Conservation (phyloP, 257 asterid genomes). For the Solanum etuberosum region DNA sequence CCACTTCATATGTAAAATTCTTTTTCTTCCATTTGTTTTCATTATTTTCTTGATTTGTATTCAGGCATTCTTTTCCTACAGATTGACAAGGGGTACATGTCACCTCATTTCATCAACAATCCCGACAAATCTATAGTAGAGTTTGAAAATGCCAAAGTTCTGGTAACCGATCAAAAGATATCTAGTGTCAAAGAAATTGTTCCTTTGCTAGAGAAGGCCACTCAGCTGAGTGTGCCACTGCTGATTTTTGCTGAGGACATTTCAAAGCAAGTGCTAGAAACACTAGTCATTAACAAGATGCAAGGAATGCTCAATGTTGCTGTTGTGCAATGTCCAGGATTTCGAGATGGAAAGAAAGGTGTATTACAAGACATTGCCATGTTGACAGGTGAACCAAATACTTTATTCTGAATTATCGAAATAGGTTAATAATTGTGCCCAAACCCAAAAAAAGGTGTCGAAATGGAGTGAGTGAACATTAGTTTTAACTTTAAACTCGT, state of each 20-base stretch:
- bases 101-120: slow-evolving; percentile 83
- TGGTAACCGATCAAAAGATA: slow-evolving; percentile 87
- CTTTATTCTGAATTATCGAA: not conserved
- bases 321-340: slow-evolving; percentile 83
- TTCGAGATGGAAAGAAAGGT: slow-evolving; percentile 71
- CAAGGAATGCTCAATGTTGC: slow-evolving; percentile 72
- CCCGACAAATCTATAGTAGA: slow-evolving; percentile 63
- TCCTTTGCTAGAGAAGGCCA: slow-evolving; percentile 88
- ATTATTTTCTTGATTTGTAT: slow-evolving; percentile 50
- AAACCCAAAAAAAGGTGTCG: not conserved
- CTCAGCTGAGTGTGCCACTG: slow-evolving; percentile 82
- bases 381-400: slow-evolving; percentile 58
- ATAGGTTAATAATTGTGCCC: not conserved
- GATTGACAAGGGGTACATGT: slow-evolving; percentile 94
- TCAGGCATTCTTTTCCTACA: slow-evolving; percentile 85
- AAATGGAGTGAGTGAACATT: not conserved
- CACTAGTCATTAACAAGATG: slow-evolving; percentile 66
- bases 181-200: slow-evolving; percentile 50
- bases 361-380: slow-evolving; percentile 88
- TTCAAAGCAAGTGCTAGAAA: slow-evolving; percentile 61
- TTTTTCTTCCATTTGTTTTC: slow-evolving; percentile 11
- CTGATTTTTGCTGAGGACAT: slow-evolving; percentile 89
- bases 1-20: not conserved
- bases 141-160: slow-evolving; percentile 71
- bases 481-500: not conserved